These are phyloP conservation scores for Xylaria curta DNA, from an alignment of 495 filamentous ascomycete species.

Conservation along the genomic window DNA sequence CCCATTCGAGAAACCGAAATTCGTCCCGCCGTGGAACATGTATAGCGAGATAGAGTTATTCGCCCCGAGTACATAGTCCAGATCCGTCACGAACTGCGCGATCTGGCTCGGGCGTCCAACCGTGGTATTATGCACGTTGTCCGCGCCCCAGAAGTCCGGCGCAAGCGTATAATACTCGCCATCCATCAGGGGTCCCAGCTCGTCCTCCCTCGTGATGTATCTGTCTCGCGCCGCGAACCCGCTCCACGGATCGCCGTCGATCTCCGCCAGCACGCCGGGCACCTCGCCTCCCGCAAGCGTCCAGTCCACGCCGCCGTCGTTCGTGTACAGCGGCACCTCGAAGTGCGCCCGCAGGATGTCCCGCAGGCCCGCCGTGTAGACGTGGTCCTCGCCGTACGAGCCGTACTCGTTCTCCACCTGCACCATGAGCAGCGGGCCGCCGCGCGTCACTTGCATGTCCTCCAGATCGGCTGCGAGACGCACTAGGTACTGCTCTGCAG, in stretches of 20 bases:
- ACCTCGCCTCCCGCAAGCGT: conserved; percentile 51
- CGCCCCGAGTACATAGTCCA: conserved; percentile 48
- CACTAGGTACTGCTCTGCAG: conserved; percentile 44
- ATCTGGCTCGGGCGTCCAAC: conserved; percentile 33
- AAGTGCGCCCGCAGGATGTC: conserved; percentile 47
- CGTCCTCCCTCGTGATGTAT: conserved; percentile 48
- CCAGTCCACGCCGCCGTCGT: conserved; percentile 51
- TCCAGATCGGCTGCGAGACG: conserved; percentile 44
- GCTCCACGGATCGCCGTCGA: conserved; percentile 51
- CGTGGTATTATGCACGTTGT: conserved; percentile 40
- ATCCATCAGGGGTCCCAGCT: conserved; percentile 48
- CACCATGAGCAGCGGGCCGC: conserved; percentile 55
- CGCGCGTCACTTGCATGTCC: conserved; percentile 44
- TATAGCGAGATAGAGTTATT: conserved; percentile 53
- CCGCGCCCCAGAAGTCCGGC: conserved; percentile 49
- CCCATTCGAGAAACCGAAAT: conserved; percentile 54
- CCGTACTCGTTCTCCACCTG: conserved; percentile 61
- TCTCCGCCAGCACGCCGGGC: conserved; percentile 48
- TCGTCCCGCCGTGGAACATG: conserved; percentile 58
- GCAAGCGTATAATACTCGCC: conserved; percentile 54
- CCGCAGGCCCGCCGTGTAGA: conserved; percentile 44
- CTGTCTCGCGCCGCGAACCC: conserved; percentile 48
- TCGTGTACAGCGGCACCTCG: conserved; percentile 53
- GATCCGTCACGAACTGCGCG: conserved; percentile 39
- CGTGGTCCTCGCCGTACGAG: conserved; percentile 50